phyloP scores from a whole-genome alignment of 208 protist species.

The Leishmania tropica region DNA sequence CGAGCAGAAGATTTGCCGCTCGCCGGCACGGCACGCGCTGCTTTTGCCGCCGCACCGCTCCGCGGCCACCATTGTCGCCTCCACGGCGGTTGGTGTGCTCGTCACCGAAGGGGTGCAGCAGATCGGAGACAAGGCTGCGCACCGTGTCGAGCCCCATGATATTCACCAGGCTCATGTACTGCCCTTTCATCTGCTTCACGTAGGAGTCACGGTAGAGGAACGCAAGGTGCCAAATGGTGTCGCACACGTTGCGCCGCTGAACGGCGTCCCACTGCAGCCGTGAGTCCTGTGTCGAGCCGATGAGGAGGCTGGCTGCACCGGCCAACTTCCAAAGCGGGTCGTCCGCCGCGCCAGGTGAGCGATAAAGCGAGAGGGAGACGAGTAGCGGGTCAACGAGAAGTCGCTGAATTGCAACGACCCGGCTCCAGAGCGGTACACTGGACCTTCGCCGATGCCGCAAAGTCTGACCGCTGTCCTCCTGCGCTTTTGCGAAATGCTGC shows the following conservation, averaged over 20 bases:
- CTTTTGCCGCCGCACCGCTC: slow-evolving; percentile 36
- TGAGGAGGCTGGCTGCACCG: slow-evolving; percentile 63
- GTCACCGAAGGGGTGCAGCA: slow-evolving; percentile 45
- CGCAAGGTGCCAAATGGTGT: slow-evolving; percentile 72
- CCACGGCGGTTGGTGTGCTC: background rate
- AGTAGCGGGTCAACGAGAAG: slow-evolving; percentile 64
- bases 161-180: slow-evolving; percentile 79
- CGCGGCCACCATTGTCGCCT: background rate
- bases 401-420: slow-evolving; percentile 55
- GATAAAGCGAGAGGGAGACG: slow-evolving; percentile 79
- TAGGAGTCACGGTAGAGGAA: slow-evolving; percentile 72
- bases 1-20: slow-evolving; percentile 4
- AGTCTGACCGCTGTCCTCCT: background rate
- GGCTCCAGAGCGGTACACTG: slow-evolving; percentile 24
- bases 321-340: slow-evolving; percentile 76
- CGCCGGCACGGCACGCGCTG: slow-evolving; percentile 40
- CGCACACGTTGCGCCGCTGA: slow-evolving; percentile 53
- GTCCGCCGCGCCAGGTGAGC: slow-evolving; percentile 60
- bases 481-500: background rate
- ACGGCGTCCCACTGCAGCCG: slow-evolving; percentile 69
- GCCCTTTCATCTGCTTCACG: slow-evolving; percentile 46
- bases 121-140: slow-evolving; percentile 73
- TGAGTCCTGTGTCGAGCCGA: slow-evolving; percentile 71
- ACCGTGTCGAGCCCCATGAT: slow-evolving; percentile 73
- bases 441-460: background rate